Base-by-base conservation (phyloP, 805 yeast genomes). In the Pichia scutulata region DNA sequence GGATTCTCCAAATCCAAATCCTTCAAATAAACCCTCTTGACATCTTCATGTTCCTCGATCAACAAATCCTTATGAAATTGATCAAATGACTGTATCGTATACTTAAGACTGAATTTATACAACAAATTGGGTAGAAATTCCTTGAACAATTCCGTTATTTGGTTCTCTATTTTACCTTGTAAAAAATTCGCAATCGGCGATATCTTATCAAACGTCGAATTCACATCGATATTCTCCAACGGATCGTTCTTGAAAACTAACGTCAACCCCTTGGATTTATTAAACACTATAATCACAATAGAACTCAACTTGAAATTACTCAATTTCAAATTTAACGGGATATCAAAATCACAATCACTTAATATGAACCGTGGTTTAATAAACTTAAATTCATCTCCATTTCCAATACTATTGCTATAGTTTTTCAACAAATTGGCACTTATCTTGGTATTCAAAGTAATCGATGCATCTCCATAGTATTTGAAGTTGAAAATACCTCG, bases 171-270 rank as follows among this genome's bases (percentile, higher is more conserved):
- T 62, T 88, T 93, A 43, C 78, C 77, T 62, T 89, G 96, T 54
- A 89, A 67, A 57, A 87, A 86, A 52, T 80, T 77, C n/a, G 95
- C 93, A 58, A 89, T 78, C 1, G 89, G 89, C 46, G 84, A 85
- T 42, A 89, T 84, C 40, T 82, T 79, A 67, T 89, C 95, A 66
- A 89, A 89, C n/a, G 95, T 84, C 6, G 95, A 86, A 54, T 82
- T 80, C 14, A 89, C 95, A 58, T 81, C 82, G 54, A 89, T 88
- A 21, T 82, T 77, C 57, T 88, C 95, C 50, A 89, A 72, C 0
- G 96, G 96, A 65, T 89, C 96, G 65, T 89, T 89, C 58, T 90
- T 77, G 69, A 89, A 89, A 28, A 89, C 96, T 40, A 89, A 70
- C 0, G 96, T 89, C 50, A 89, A 73, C 1, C 96, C 96, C 60